phyloP scores from a whole-genome alignment of 495 filamentous ascomycete genomes.

The Penicillium riverlandense region DNA sequence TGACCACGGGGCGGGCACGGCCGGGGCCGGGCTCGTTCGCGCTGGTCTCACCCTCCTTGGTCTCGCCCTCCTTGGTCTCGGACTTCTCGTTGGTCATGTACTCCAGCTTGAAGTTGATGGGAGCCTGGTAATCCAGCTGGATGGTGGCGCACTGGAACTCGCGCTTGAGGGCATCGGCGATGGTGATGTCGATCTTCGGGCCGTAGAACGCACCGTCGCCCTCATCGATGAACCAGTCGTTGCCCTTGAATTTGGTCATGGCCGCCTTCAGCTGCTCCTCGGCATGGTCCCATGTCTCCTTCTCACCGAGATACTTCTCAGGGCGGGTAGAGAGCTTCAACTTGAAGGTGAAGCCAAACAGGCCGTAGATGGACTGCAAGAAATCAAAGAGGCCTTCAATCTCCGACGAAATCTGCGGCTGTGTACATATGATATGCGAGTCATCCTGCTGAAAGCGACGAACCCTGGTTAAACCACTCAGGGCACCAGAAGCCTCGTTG shows the following conservation, averaged over 20 bases:
- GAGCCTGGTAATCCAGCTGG: conserved; percentile 93
- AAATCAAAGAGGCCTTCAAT: conserved; percentile 88
- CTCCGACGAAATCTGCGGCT: conserved; percentile 66
- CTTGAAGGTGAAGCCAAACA: conserved; percentile 93
- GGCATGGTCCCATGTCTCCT: conserved; percentile 83
- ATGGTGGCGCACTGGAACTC: conserved; percentile 94
- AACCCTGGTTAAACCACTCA: conserved; percentile 85
- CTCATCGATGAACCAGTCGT: conserved; percentile 80
- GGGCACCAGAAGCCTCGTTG: conserved; percentile 88
- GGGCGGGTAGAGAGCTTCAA: conserved; percentile 91
- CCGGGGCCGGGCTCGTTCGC: conserved; percentile 44
- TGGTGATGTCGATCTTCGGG: conserved; percentile 90
- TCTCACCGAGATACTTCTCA: conserved; percentile 80
- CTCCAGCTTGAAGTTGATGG: conserved; percentile 74
- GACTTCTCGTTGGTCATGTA: conserved; percentile 66
- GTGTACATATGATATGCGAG: conserved; percentile 77
- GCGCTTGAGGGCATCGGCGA: conserved; percentile 69
- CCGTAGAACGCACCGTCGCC: conserved; percentile 98
- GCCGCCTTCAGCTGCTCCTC: conserved; percentile 71
- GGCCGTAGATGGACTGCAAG: conserved; percentile 71
- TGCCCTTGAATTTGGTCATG: conserved; percentile 69
- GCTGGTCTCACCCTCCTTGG: conserved; percentile 30
- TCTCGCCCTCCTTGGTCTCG: conserved; percentile 22
- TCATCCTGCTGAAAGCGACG: conserved; percentile 94
- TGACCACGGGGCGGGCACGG: conserved; percentile 90